These are phyloP conservation scores for Parafenestella ontariensis DNA, from an alignment of 2,329 filamentous ascomycete genomes.

Conservation along the genomic window DNA sequence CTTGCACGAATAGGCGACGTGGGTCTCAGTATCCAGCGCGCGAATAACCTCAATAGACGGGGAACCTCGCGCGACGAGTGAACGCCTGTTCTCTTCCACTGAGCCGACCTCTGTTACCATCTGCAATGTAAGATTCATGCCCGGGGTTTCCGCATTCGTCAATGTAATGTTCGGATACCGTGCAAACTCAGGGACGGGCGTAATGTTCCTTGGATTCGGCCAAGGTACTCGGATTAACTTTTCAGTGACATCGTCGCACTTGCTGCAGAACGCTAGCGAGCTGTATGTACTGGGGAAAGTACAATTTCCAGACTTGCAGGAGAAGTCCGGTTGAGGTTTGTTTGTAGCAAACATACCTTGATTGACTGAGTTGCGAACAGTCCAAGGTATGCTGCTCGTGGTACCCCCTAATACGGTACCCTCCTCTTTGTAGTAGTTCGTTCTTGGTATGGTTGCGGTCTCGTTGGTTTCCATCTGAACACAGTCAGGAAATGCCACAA, in stretches of 20 bases:
- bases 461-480: background rate
- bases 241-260: slow-evolving; percentile 11
- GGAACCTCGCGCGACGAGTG: background rate
- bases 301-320: slow-evolving; percentile 16
- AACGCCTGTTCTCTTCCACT: background rate
- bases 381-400: background rate
- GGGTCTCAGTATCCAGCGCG: background rate
- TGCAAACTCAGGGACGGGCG: background rate
- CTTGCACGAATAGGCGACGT: slow-evolving; percentile 6
- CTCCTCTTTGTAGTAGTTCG: slow-evolving; percentile 1
- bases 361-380: slow-evolving; percentile 6
- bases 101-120: background rate
- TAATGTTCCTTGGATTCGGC: background rate
- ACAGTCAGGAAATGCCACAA: slow-evolving; percentile 4
- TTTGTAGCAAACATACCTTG: slow-evolving; percentile 7
- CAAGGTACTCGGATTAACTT: slow-evolving; percentile 1
- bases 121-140: background rate
- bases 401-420: background rate
- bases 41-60: slow-evolving; percentile 8
- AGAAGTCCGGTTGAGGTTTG: slow-evolving; percentile 6
- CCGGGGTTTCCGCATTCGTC: background rate
- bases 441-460: slow-evolving; percentile 3
- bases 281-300: slow-evolving; percentile 14
- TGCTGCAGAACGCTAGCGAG: slow-evolving; percentile 14
- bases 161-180: background rate